Base-by-base conservation (phyloP, 208 protist species). In the Ichthyophonus hoferi region DNA sequence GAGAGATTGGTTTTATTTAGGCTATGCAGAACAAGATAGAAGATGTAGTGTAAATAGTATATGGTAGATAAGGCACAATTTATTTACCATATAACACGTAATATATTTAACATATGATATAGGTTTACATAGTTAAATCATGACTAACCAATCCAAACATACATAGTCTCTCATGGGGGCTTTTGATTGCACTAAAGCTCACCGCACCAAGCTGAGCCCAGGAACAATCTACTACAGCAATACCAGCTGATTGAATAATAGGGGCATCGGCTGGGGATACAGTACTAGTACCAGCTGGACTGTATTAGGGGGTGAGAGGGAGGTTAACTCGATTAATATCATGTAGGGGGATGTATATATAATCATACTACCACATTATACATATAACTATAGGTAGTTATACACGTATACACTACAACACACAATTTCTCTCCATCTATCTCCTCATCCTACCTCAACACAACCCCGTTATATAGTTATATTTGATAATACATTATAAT, bases 181-280 rank as follows among this genome's bases (percentile, higher is more conserved):
- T 97, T 35, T 92, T 94, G 94, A 99, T 95, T 67, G 96, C 96
- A 2, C 90, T 88, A 93, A 99, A 99, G 79, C 97, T 97, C 42
- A 99, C 96, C 0, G 95, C 91, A 40, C 98, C 96, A 0, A 99
- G 91, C 86, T 97, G 95, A 14, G 94, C 94, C 98, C 98, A 99
- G 50, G 97, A 99, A 93, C 98, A 99, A 90, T 99, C 98, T 41
- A 99, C 97, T n/a, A 99, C 98, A 40, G 96, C 96, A n/a, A 96
- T 93, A 38, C 98, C 98, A 83, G 92, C 76, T 79, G 50, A 67
- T 67, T 7, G 24, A 67, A 67, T 24, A n/a, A 67, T 67, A 24
- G 50, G 50, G 50, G 50, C 50, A 50, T 99, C 98, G 0, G 92
- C 95, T 1, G 96, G 96, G 42, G 97, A 98, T 33, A 99, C 93